Evolutionary conservation across 1,284 basidiomycete genomes (phyloP), one percentile per base, ranked within the genome.

Genomic region (Ceratobasidium sp.): DNA sequence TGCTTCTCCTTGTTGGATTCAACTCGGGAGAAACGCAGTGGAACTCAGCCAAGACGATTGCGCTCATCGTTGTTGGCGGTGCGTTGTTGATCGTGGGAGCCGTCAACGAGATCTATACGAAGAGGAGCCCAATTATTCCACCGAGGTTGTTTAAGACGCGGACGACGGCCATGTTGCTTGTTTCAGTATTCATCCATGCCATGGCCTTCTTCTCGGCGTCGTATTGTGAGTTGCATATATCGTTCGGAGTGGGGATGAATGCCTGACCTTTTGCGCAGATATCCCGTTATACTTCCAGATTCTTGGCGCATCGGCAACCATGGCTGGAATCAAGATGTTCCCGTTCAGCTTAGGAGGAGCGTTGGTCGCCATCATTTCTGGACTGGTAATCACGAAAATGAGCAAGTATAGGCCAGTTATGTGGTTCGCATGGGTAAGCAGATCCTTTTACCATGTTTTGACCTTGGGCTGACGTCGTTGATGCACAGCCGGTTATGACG

Each of bases 1-100:
- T 95, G 5, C 89, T 91, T 69, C 81, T 98, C 19, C 86, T 98
- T 19, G 84, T 97, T 14, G 96, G 96, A 0, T 96, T 98, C 82
- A 92, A 92, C 81, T 89, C 87, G 77, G 89, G 92, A 78, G 89
- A 93, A 81, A 88, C 85, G 0, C 50, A 71, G 6, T 77, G 77
- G 77, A 29, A 22, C 1, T 59, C 73, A 8, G 62, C 75, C 2
- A 57, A 74, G 45, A 77, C 77, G 0, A 77, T 77, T 44, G 69
- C 75, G 0, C 69, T 75, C 14, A 50, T 77, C 51, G 69, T 66
- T 5, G 74, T 77, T 31, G 71, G 76, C 14, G 62, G 56, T 17
- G 71, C 36, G 9, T 50, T 77, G 15, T 48, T 77, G 11, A 67
- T 75, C 14, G 51, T 41, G n/a, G 77, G 77, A 64, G 45, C 57